A percentile compares a stretch with the other conserved stretches of the same genome.
Evolutionary conservation across 139 green algal species (phyloP).

Genomic region (Chlorella sp.): DNA sequence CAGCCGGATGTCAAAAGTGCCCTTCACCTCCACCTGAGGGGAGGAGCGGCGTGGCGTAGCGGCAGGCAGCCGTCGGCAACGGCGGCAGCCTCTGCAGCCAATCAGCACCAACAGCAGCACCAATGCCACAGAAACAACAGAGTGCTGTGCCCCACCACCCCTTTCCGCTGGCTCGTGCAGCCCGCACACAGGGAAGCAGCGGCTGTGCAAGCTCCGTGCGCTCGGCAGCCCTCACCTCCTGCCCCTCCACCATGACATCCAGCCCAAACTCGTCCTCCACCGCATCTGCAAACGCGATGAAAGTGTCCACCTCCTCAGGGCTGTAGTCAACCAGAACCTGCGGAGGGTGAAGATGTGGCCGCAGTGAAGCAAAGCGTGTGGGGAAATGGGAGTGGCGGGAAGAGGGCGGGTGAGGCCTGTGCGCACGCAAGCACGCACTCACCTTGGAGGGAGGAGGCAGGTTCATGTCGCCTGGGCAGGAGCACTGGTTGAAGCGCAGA

Average conservation of each 20-base stretch:
- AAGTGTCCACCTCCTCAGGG: constrained; percentile 7
- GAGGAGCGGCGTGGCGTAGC: too few species aligned
- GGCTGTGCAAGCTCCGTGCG: too few species aligned
- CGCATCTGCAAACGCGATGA: constrained; percentile 21
- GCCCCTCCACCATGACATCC: constrained; percentile 13
- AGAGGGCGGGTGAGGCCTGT: background rate
- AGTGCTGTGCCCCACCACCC: too few species aligned
- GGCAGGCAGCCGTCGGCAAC: too few species aligned
- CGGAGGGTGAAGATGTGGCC: background rate
- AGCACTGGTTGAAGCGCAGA: constrained; percentile 20
- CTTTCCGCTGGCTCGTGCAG: too few species aligned
- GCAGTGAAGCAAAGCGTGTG: background rate
- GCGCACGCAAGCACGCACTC: background rate
- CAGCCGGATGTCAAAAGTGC: constrained; percentile 11
- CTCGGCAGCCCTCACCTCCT: constrained; percentile 21
- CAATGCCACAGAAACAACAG: background rate
- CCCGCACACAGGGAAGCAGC: too few species aligned
- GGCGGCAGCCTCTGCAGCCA: too few species aligned
- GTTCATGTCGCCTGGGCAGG: constrained; percentile 21
- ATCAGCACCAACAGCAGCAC: background rate
- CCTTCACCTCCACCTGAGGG: constrained; percentile 10
- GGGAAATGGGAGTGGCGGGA: background rate
- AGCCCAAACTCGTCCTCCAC: constrained; percentile 24
- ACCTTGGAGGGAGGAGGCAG: constrained; percentile 21
- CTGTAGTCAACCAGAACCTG: constrained; percentile 26